Conservation (phyloP, 306 rosid genomes). For the Gillenia trifoliata region DNA sequence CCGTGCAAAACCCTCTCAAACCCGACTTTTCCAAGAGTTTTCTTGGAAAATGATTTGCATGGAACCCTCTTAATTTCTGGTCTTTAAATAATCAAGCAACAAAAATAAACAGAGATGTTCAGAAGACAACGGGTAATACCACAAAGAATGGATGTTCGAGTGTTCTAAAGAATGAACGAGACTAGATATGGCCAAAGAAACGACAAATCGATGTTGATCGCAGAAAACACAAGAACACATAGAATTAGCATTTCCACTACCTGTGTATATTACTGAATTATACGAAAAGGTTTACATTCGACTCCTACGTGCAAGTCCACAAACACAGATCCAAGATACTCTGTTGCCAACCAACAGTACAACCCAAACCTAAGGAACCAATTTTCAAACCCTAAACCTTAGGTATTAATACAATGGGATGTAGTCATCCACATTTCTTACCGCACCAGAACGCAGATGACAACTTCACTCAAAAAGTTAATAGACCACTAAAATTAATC, state of each 20-base stretch:
- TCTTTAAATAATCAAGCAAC: too few relatives aligned
- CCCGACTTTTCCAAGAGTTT: too few relatives aligned
- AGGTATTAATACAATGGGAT: constrained; percentile 6
- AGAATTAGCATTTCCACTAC: not conserved
- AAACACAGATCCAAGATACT: not conserved
- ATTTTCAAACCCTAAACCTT: not conserved
- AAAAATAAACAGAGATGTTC: too few relatives aligned
- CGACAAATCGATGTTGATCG: not conserved
- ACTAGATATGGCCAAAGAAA: not conserved
- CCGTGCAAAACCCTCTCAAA: too few relatives aligned
- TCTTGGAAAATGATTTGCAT: too few relatives aligned
- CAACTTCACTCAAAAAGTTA: not conserved
- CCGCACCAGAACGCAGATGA: not conserved
- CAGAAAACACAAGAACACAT: not conserved
- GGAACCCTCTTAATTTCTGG: too few relatives aligned
- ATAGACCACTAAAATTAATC: not conserved
- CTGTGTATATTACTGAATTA: constrained; percentile 1
- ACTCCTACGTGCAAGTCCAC: constrained; percentile 3
- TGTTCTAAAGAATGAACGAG: not conserved
- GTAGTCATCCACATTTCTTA: not conserved
- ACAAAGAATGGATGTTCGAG: not conserved
- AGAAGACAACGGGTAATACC: too few relatives aligned
- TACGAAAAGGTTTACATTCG: constrained; percentile 3
- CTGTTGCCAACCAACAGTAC: not conserved
- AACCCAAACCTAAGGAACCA: not conserved